Conservation (phyloP, 208 protist genomes). For the Leishmania braziliensis region DNA sequence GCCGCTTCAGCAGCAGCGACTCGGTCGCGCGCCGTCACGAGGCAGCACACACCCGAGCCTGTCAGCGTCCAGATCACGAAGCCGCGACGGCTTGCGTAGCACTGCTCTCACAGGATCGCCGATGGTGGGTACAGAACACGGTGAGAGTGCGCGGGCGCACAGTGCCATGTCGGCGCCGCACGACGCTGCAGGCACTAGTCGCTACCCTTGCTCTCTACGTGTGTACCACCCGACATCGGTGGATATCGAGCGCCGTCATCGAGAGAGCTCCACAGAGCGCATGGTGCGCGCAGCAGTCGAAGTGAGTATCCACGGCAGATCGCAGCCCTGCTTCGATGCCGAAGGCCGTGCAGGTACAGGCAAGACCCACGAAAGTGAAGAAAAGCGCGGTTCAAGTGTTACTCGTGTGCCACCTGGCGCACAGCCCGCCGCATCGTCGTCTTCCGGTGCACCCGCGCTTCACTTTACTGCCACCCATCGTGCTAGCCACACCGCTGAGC, state of each 20-base stretch:
- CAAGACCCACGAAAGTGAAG: background rate
- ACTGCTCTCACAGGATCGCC: background rate
- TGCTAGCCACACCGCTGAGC: background rate
- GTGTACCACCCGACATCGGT: background rate
- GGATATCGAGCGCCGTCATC: background rate
- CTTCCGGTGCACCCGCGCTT: background rate
- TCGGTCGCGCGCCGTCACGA: background rate
- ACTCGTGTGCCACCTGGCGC: background rate
- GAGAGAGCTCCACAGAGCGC: constrained; percentile 2
- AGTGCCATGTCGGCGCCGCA: background rate
- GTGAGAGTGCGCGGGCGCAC: background rate
- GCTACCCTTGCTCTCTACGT: background rate
- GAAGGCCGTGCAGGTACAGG: background rate
- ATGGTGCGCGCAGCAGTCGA: constrained; percentile 19
- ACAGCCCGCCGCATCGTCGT: background rate
- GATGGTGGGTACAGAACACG: background rate
- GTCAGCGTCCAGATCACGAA: constrained; percentile 3
- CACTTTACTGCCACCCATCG: background rate
- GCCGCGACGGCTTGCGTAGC: background rate
- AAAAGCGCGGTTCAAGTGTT: background rate
- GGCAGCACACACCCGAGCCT: background rate
- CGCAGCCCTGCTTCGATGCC: background rate
- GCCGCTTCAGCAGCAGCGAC: background rate
- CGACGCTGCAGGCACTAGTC: background rate
- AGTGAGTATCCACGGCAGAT: background rate